Evolutionary conservation across 2,329 filamentous ascomycete genomes (phyloP).

Genomic region (Neonectria faginata): DNA sequence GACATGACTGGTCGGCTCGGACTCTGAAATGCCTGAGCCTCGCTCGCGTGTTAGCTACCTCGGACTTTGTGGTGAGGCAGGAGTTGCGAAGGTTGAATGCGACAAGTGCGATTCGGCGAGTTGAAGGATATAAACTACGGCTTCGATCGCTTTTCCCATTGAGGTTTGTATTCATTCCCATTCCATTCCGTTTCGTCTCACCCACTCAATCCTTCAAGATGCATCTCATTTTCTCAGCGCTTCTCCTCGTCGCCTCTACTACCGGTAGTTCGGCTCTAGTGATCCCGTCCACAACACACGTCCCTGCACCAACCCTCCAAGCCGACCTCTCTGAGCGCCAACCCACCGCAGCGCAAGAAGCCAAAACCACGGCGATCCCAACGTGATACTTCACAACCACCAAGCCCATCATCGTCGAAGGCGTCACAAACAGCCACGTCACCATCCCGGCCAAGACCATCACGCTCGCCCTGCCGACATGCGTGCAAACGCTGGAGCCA

Average conservation of each 20-base stretch:
- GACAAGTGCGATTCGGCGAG: not conserved
- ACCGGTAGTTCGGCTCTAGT: not conserved
- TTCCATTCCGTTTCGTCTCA: not conserved
- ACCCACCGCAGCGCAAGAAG: conserved; percentile 19
- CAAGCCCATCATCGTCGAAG: conserved; percentile 39
- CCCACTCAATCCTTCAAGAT: conserved; percentile 21
- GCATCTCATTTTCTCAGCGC: conserved; percentile 24
- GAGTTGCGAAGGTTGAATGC: not conserved
- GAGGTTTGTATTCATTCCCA: not conserved
- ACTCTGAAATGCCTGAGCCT: conserved; percentile 19
- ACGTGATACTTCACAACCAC: conserved; percentile 46
- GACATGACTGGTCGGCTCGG: conserved; percentile 26
- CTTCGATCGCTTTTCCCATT: not conserved
- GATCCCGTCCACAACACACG: conserved; percentile 25
- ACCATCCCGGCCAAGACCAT: conserved; percentile 49
- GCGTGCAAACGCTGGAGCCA: conserved; percentile 50
- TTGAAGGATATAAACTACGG: conserved; percentile 10
- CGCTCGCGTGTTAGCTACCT: not conserved
- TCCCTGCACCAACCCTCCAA: conserved; percentile 13
- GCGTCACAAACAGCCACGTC: conserved; percentile 35
- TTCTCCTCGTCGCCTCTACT: conserved; percentile 29
- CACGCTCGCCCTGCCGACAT: conserved; percentile 50
- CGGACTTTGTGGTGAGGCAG: conserved; percentile 2
- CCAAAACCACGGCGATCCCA: conserved; percentile 22
- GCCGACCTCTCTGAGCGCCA: conserved; percentile 1